Evolutionary conservation across 139 green algal genomes (phyloP).

Genomic region (Closterium sp.): DNA sequence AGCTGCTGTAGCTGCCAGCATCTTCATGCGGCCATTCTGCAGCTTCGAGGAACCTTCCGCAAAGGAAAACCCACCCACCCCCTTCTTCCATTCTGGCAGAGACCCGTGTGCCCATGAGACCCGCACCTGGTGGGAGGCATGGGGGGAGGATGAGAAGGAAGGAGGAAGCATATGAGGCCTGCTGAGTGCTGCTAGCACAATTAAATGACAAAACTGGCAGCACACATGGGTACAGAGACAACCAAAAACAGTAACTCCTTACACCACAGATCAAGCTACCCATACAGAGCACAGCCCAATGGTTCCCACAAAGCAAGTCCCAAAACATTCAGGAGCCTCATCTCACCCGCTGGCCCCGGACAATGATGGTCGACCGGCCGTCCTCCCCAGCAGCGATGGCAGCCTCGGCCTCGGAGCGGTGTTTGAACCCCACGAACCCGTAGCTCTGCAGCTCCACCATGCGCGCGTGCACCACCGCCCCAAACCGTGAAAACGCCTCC

Average conservation of each 20-base stretch:
- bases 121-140: neutral
- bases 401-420: neutral
- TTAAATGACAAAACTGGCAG: neutral
- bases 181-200: neutral
- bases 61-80: neutral
- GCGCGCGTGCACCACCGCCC: neutral
- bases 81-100: constrained; percentile 18
- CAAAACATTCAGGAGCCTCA: too few species aligned
- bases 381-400: neutral
- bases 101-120: constrained; percentile 3
- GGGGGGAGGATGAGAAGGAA: too few species aligned
- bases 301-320: too few species aligned
- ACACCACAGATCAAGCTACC: too few species aligned
- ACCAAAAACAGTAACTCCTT: too few species aligned
- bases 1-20: neutral
- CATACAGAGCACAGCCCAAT: too few species aligned
- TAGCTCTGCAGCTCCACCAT: constrained; percentile 8
- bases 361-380: neutral
- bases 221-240: too few species aligned
- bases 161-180: neutral
- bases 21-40: neutral
- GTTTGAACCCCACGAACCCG: neutral
- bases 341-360: neutral
- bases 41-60: neutral
- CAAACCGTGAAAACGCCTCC: neutral